Base-by-base conservation (phyloP, 768 basidiomycete genomes). In the Dentipellis sp. region DNA sequence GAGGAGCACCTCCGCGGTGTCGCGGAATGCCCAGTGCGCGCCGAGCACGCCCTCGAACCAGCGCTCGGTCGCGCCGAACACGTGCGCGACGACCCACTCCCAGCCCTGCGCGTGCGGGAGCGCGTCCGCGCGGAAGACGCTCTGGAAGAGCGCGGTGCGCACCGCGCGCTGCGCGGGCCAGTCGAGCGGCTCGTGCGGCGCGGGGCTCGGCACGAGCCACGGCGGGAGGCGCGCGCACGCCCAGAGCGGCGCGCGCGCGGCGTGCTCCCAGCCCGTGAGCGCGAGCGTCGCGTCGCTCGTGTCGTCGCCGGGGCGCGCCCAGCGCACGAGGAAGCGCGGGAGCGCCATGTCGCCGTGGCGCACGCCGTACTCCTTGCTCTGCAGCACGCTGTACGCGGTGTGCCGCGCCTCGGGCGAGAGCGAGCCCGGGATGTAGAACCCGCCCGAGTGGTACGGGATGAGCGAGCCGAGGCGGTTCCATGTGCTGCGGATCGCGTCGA, bases 241-340 rank as follows among this genome's bases (percentile, higher is more conserved):
- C 68, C 68, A 69, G 21, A 68, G 62, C 34, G 68, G 68, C 9
- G 67, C 68, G 9, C 67, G 63, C 42, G 57, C 50, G 16, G 68
- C 67, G 51, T 69, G 59, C 52, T 69, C 68, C 68, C 68, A 69
- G 35, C 68, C 68, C 17, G 68, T 69, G 35, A 62, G 58, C 46
- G 65, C 58, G 53, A 62, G 40, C 23, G 63, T 62, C 40, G 54
- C 46, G 23, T 62, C 60, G 50, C 56, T 58, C 9, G 47, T 36
- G 23, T 55, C 49, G 14, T 59, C 52, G 4, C 58, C 60, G n/a
- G 48, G 61, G 16, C 52, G 59, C 39, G 51, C 59, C 57, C 56
- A 59, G 38, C 56, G 64, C 23, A 69, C 65, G 54, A 69, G 50
- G 51, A 69, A 69, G 35, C 68, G 68, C 21, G 53, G 35, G 65